These are phyloP conservation scores for Cercospora zeae-maydis DNA, from an alignment of 2,329 filamentous ascomycete genomes.

Conservation along the genomic window DNA sequence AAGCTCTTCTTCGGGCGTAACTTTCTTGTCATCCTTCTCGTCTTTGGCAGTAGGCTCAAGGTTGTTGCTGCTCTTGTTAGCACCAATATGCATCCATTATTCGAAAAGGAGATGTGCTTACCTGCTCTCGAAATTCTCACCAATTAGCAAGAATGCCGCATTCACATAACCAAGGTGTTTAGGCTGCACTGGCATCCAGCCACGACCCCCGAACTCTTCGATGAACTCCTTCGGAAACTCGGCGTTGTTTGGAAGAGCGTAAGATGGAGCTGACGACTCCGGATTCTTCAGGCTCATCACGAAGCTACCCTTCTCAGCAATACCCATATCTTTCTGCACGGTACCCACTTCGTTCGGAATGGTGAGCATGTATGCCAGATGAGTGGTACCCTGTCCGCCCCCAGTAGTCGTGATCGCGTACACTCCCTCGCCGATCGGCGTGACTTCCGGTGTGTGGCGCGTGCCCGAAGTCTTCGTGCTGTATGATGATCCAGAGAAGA, in stretches of 20 bases:
- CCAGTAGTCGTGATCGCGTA: conserved; percentile 75
- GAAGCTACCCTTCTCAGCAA: conserved; percentile 70
- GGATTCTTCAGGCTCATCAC: conserved; percentile 79
- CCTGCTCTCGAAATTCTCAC: conserved; percentile 53
- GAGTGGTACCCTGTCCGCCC: conserved; percentile 55
- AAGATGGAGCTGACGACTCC: conserved; percentile 61
- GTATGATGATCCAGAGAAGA: conserved; percentile 65
- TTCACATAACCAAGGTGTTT: conserved; percentile 62
- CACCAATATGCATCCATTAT: no score
- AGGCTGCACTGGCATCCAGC: conserved; percentile 72
- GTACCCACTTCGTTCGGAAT: conserved; percentile 66
- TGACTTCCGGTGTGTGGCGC: conserved; percentile 65
- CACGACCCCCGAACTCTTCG: conserved; percentile 66
- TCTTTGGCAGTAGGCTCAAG: conserved; percentile 56
- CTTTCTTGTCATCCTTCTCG: conserved; percentile 53
- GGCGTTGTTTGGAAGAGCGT: conserved; percentile 61
- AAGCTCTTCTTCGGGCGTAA: conserved; percentile 66
- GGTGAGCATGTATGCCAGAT: conserved; percentile 76
- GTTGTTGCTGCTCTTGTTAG: conserved; percentile 50
- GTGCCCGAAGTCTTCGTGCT: conserved; percentile 71
- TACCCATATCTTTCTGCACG: conserved; percentile 70
- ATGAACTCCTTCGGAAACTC: conserved; percentile 71
- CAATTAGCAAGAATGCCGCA: conserved; percentile 75
- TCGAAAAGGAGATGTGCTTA: background rate
- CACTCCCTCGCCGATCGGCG: conserved; percentile 77